Conservation (phyloP, 1,284 basidiomycete genomes). For the Gomphus sp. region DNA sequence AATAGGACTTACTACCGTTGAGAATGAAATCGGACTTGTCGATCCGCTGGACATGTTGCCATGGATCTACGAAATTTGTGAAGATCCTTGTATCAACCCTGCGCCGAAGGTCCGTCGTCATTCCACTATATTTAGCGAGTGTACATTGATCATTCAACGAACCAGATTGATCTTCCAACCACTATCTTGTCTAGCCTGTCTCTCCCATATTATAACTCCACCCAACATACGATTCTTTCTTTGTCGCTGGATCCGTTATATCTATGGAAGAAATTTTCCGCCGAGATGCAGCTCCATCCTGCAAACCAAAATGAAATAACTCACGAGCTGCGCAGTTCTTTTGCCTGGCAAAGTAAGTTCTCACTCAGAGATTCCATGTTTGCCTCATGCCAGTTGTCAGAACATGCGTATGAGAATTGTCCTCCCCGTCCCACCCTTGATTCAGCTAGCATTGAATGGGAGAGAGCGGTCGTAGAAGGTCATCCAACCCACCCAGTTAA, state of each 20-base stretch:
- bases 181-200: conserved; percentile 22
- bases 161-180: conserved; percentile 9
- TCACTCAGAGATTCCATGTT: not conserved
- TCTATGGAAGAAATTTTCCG: conserved; percentile 36
- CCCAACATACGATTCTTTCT: conserved; percentile 16
- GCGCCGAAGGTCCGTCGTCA: not conserved
- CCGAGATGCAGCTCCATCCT: conserved; percentile 27
- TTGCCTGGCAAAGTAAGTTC: conserved; percentile 36
- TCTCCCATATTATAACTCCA: conserved; percentile 28
- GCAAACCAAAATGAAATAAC: conserved; percentile 28
- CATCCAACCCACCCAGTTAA: conserved; percentile 46
- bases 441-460: conserved; percentile 39
- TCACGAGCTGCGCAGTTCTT: conserved; percentile 37
- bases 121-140: not conserved
- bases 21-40: conserved; percentile 27
- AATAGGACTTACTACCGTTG: conserved; percentile 20
- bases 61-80: conserved; percentile 25
- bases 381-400: conserved; percentile 17
- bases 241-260: conserved; percentile 25
- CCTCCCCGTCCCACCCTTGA: conserved; percentile 29
- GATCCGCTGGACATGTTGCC: conserved; percentile 43
- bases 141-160: not conserved
- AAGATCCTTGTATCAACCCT: not conserved
- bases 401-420: conserved; percentile 30
- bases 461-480: conserved; percentile 42